Evolutionary conservation across 176 grass and related monocot genomes (phyloP).

Genomic region (Zoysia pacifica): DNA sequence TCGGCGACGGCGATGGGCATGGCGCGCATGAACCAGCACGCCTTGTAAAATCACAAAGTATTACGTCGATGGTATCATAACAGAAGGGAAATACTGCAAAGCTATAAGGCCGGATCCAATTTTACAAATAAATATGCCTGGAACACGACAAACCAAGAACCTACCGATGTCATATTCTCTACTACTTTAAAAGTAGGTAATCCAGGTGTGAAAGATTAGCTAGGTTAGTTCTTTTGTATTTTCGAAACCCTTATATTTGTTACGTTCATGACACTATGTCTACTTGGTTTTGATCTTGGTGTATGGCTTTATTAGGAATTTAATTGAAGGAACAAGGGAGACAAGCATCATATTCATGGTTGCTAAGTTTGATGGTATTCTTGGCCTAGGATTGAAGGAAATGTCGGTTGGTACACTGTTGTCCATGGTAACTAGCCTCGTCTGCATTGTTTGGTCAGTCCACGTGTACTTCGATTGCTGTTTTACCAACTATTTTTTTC

Average conservation of each 20-base stretch:
- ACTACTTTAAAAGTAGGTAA: conserved; percentile 45
- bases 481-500: background rate
- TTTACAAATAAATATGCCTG: conserved; percentile 1
- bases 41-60: background rate
- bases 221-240: conserved; percentile 49
- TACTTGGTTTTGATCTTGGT: background rate
- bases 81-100: too few relatives aligned
- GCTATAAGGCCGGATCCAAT: too few relatives aligned
- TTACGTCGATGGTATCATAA: too few relatives aligned
- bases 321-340: conserved; percentile 87
- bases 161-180: too few relatives aligned
- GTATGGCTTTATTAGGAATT: conserved; percentile 56
- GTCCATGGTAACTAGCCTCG: conserved; percentile 50
- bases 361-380: conserved; percentile 97
- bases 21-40: conserved; percentile 27
- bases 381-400: conserved; percentile 91
- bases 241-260: conserved; percentile 7
- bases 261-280: background rate
- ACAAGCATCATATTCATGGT: conserved; percentile 79
- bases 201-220: conserved; percentile 53
- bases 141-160: background rate
- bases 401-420: conserved; percentile 86
- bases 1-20: conserved; percentile 15
- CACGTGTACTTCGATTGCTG: background rate
- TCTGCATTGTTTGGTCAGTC: background rate